Base-by-base conservation (phyloP, 2,329 filamentous ascomycete genomes). In the Beauveria sp. region DNA sequence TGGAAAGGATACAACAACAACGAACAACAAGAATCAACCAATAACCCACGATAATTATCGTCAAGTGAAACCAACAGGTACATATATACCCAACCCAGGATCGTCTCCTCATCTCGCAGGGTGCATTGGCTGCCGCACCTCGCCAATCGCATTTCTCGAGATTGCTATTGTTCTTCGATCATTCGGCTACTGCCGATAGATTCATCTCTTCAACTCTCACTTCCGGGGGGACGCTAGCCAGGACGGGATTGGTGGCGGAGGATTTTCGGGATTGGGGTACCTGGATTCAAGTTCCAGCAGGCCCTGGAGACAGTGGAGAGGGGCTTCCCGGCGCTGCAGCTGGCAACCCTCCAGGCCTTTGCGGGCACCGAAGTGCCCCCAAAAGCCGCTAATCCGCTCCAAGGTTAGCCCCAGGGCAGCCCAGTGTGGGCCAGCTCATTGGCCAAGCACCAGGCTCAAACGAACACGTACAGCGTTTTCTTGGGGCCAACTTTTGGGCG, bases 381-480 rank as follows among this genome's bases (percentile, higher is more conserved):
- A 16, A 24, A 14, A 47, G 43, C 28, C 20, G 26, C 43, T 30
- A 22, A 20, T 6, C n/a, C 43, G 20, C 43, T 20, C 45, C 12
- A 12, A 42, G 9, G 5, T 52, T 30, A 26, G 43, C 55, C 28
- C 55, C 43, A 42, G 46, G 45, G 22, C 22, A 51, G 22, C n/a
- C 38, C 14, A 2, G 16, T 22, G 58, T 60, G 50, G 58, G 40
- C 49, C 40, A n/a, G 30, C 22, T 43, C 52, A 55, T 45, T 55
- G 52, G 52, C 20, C 40, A 22, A 55, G 34, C 43, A 28, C 50
- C 58, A 61, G 30, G 7, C 58, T 58, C 60, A 64, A 67, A 63
- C 66, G 68, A 67, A 69, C 68, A 69, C 68, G 68, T 69, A 66
- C 63, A 69, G 64, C 62, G 67, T 66, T 68, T 63, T 63, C 43